Conservation (phyloP, 1,139 yeast species). For the Sugiyamaella sp. region DNA sequence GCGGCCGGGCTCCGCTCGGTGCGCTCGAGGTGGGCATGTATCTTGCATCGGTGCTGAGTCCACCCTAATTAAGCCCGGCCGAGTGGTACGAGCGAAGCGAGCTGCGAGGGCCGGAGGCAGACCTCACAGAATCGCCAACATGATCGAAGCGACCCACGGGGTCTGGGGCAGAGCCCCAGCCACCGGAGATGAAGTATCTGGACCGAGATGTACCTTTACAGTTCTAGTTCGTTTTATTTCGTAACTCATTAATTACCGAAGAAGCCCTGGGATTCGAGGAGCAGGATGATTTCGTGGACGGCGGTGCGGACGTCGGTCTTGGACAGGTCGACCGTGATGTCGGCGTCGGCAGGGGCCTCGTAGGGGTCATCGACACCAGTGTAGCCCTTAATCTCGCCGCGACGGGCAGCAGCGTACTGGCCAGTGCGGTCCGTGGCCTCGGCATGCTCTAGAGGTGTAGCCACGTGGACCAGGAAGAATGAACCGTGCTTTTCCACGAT, state of each 20-base stretch:
- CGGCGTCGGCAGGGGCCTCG: conserved; percentile 55
- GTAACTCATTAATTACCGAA: conserved; percentile 46
- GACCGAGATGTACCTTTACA: too few species aligned
- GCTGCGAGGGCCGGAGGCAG: too few species aligned
- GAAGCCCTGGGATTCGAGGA: conserved; percentile 81
- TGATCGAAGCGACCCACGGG: too few species aligned
- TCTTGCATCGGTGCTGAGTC: too few species aligned
- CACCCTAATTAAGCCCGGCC: too few species aligned
- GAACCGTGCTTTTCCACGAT: conserved; percentile 53
- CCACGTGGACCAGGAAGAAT: conserved; percentile 52
- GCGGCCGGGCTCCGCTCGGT: too few species aligned
- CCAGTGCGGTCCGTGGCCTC: conserved; percentile 54
- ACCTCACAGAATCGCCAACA: too few species aligned
- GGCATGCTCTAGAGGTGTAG: conserved; percentile 52
- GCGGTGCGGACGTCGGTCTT: conserved; percentile 59
- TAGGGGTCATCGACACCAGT: conserved; percentile 52
- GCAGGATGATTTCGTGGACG: conserved; percentile 68
- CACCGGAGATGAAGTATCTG: too few species aligned
- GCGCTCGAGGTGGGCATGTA: too few species aligned
- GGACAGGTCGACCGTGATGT: conserved; percentile 55
- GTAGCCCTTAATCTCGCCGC: conserved; percentile 52
- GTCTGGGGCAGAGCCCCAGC: too few species aligned
- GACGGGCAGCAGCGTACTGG: conserved; percentile 48
- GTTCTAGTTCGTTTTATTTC: not conserved
- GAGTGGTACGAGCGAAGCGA: too few species aligned